Percentiles rank a stretch among this genome's conserved stretches.
Conservation (phyloP, 225 moss, liverwort and hornwort species). For the Marchantia paleacea region DNA sequence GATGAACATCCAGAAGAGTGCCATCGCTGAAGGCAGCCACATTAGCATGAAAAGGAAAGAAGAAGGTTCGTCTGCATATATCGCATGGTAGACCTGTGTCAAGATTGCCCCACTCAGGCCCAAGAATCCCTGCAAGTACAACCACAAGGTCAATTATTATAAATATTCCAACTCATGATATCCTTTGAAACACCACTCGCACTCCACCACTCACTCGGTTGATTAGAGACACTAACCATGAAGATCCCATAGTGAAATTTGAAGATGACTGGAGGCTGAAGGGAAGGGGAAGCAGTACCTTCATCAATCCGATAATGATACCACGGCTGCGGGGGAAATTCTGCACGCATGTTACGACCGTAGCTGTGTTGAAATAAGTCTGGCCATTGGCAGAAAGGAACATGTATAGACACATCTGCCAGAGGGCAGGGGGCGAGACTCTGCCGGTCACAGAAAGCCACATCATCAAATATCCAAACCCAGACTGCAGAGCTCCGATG, state of each 20-base stretch:
- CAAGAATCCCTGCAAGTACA: constrained; percentile 21
- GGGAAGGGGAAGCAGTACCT: constrained; percentile 26
- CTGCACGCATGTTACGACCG: constrained; percentile 67
- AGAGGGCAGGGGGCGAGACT: constrained; percentile 47
- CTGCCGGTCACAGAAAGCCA: constrained; percentile 51
- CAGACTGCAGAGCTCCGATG: constrained; percentile 43
- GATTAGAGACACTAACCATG: too few species aligned
- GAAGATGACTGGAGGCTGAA: not conserved
- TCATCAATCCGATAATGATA: constrained; percentile 59
- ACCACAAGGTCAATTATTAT: not conserved
- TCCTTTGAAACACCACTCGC: too few species aligned
- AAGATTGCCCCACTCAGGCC: constrained; percentile 63
- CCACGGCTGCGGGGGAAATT: constrained; percentile 63
- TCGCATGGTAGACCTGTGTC: constrained; percentile 50
- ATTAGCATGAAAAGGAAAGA: constrained; percentile 53
- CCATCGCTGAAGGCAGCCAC: constrained; percentile 53
- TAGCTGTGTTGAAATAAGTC: constrained; percentile 60
- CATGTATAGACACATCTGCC: constrained; percentile 60
- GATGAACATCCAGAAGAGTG: constrained; percentile 34
- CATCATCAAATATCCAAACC: constrained; percentile 51
- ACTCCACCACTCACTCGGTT: too few species aligned
- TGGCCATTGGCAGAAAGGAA: constrained; percentile 55
- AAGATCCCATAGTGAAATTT: not conserved
- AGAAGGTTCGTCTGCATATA: constrained; percentile 44
- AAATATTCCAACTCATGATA: not conserved